Conservation (phyloP, 2,329 filamentous ascomycete species). For the Tolypocladium inflatum region DNA sequence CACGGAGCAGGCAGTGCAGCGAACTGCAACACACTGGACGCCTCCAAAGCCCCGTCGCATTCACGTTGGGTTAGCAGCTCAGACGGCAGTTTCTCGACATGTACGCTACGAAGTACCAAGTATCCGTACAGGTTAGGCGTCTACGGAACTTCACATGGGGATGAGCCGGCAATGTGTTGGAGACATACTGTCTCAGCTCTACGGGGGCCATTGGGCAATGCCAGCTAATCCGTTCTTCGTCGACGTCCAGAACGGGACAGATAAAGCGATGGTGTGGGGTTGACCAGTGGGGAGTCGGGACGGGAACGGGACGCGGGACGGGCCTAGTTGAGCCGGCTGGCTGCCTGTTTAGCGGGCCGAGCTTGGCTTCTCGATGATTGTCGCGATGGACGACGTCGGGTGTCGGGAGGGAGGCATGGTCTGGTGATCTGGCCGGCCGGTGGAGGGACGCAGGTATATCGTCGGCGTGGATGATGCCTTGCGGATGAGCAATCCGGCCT, state of each 20-base stretch:
- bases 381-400: background rate
- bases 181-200: background rate
- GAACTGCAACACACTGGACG: background rate
- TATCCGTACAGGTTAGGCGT: no score
- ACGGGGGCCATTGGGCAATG: background rate
- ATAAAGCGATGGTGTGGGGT: background rate
- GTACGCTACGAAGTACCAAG: no score
- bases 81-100: background rate
- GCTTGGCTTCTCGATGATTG: background rate
- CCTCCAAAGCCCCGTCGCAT: background rate
- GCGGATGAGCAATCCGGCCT: background rate
- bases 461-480: background rate
- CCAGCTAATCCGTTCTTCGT: background rate
- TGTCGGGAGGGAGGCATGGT: background rate
- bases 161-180: background rate
- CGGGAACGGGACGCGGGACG: conserved; percentile 4
- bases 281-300: background rate
- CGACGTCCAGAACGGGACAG: background rate
- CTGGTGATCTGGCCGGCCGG: background rate
- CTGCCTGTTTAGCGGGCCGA: background rate
- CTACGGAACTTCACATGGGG: background rate
- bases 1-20: background rate
- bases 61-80: background rate
- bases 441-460: background rate
- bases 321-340: background rate